Percentiles rank a stretch among this genome's conserved stretches.
phyloP scores from a whole-genome alignment of 257 asterid genomes.

The Solanum habrochaites region DNA sequence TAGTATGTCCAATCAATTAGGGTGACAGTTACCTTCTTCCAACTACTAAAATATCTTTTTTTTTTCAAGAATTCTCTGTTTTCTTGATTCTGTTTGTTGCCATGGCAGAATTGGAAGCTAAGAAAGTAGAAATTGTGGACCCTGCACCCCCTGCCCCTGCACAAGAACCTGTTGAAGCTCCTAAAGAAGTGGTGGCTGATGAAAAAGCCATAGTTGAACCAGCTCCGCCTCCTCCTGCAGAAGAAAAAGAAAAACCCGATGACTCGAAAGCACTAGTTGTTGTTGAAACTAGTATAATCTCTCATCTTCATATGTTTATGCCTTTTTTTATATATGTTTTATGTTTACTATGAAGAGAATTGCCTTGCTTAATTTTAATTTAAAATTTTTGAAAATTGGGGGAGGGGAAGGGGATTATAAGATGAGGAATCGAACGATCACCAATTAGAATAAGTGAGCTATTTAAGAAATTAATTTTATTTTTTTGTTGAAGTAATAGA shows the following conservation, averaged over 20 bases:
- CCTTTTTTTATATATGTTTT: not conserved
- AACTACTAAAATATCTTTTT: conserved; percentile 3
- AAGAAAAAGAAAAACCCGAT: conserved; percentile 27
- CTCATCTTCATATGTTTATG: not conserved
- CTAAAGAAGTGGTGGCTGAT: conserved; percentile 56
- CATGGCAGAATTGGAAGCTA: conserved; percentile 52
- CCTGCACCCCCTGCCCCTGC: conserved; percentile 3
- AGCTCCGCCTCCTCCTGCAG: conserved; percentile 28
- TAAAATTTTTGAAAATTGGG: not conserved
- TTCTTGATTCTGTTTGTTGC: not conserved
- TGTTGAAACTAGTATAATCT: conserved; percentile 36
- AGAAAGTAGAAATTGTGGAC: conserved; percentile 20
- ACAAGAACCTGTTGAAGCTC: conserved; percentile 19
- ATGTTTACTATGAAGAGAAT: not conserved
- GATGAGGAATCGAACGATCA: not conserved
- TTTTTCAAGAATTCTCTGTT: not conserved
- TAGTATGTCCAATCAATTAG: not conserved
- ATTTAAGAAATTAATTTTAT: not conserved
- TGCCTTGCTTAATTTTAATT: not conserved
- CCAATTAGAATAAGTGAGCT: not conserved
- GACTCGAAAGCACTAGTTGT: conserved; percentile 66
- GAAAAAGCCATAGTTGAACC: conserved; percentile 49
- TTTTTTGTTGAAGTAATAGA: not conserved
- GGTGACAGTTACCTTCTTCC: not conserved
- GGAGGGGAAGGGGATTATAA: not conserved